Evolutionary conservation across 2,329 filamentous ascomycete species (phyloP), one percentile per base, ranked within the genome.

Genomic region (Corynespora cassiicola): DNA sequence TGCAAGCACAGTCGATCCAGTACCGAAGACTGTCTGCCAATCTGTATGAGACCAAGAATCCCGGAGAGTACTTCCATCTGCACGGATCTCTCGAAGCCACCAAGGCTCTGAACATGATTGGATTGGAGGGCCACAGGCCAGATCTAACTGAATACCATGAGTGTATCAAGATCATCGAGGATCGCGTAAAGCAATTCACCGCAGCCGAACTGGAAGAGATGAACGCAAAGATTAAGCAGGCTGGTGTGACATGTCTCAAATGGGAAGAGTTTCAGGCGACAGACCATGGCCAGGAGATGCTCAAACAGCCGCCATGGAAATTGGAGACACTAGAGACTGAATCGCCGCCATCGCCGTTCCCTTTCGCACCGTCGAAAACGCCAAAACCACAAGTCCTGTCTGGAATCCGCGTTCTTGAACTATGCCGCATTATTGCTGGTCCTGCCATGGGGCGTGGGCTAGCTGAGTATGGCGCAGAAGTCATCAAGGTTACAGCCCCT

Each of bases 21-120:
- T 90, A 90, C 58, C 80, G 86, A 7, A 81, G 86, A 45, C 75
- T 89, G 65, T 87, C 86, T 8, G 86, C 86, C 10, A 88, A 88
- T 45, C 68, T 89, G 1, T 89, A 88, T 66, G 75, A 79, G 54
- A 88, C 86, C 7, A 84, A 81, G 59, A 76, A 74, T n/a, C 68
- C 74, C 1, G 80, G 78, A n/a, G 76, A 85, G 57, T 89, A 81
- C 56, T 90, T 87, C 58, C 86, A 90, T 56, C 85, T 89, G 17
- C 86, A 89, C 59, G 86, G 86, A 28, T 89, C 86, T 0, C 68
- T 90, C 1, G 85, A 89, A 51, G 86, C 86, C 3, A 83, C 80
- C 7, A 84, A 79, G 6, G 86, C 85, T 0, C 69, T 89, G 18
- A 75, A 79, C 28, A 88, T 88, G 85, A 78, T 89, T 50, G 86